These are phyloP conservation scores for Plasmodium vivax DNA, from an alignment of 169 alveolate genomes.

Conservation along the genomic window DNA sequence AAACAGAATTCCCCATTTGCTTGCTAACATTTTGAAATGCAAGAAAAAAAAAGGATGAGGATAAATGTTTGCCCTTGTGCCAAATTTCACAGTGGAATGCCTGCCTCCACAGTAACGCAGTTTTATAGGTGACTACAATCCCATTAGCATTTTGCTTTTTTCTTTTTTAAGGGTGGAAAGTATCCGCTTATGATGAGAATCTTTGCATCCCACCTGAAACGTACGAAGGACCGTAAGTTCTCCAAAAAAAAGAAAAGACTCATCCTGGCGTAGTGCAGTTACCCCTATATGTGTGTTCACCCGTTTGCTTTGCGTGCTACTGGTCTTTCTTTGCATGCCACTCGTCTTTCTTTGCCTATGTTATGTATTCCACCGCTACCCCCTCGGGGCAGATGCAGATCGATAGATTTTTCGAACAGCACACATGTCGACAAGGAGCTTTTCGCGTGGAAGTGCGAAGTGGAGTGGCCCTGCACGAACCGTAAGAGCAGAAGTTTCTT, in stretches of 20 bases:
- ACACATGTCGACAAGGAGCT: conserved; percentile 34
- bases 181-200: conserved; percentile 38
- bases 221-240: conserved; percentile 59
- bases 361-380: not conserved
- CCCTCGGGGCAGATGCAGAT: conserved; percentile 73
- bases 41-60: not conserved
- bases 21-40: not conserved
- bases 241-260: conserved; percentile 9
- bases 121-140: not conserved
- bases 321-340: conserved; percentile 5
- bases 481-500: conserved; percentile 34
- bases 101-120: not conserved
- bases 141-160: not conserved
- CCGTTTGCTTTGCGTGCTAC: not conserved
- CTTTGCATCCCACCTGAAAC: conserved; percentile 72
- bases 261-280: conserved; percentile 22
- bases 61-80: not conserved
- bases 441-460: conserved; percentile 69
- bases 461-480: conserved; percentile 83
- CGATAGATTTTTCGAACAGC: conserved; percentile 66
- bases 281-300: conserved; percentile 24
- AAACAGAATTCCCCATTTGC: not conserved
- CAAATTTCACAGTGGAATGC: not conserved
- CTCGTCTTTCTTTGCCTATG: conserved; percentile 15
- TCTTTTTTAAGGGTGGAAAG: conserved; percentile 32